A percentile compares a stretch with the other conserved stretches of the same genome.
phyloP scores from a whole-genome alignment of 1,284 basidiomycete species.

The Porogramme epimiltina region DNA sequence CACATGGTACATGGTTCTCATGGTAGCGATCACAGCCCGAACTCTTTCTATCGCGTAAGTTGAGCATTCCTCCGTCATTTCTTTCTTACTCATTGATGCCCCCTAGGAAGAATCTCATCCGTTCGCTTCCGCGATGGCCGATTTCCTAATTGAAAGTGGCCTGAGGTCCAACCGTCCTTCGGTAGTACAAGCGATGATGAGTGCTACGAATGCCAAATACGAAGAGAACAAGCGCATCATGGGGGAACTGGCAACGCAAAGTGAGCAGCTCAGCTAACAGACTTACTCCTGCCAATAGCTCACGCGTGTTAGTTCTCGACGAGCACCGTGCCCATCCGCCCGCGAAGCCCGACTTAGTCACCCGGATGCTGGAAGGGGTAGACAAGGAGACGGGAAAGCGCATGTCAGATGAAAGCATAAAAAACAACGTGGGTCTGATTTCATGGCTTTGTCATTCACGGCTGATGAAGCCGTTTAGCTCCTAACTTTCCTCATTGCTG shows the following conservation, averaged over 20 bases:
- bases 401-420: slow-evolving; percentile 43
- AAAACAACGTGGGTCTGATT: slow-evolving; percentile 40
- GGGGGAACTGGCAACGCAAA: slow-evolving; percentile 38
- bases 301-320: slow-evolving; percentile 32
- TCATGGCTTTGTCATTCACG: background rate
- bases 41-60: slow-evolving; percentile 27
- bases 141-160: slow-evolving; percentile 41
- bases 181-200: slow-evolving; percentile 39
- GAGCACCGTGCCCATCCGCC: slow-evolving; percentile 37
- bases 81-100: background rate
- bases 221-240: slow-evolving; percentile 40
- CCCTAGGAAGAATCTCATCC: slow-evolving; percentile 37
- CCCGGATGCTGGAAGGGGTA: slow-evolving; percentile 44
- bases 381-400: slow-evolving; percentile 45
- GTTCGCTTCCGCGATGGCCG: slow-evolving; percentile 44
- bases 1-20: slow-evolving; percentile 3
- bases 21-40: slow-evolving; percentile 16
- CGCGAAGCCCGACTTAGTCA: slow-evolving; percentile 43
- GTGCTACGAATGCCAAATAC: slow-evolving; percentile 38
- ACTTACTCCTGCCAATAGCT: background rate
- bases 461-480: slow-evolving; percentile 29
- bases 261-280: too few species aligned
- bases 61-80: background rate
- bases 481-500: slow-evolving; percentile 53
- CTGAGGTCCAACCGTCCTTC: slow-evolving; percentile 36